phyloP scores from a whole-genome alignment of 805 yeast species.

The Candida koratica region DNA sequence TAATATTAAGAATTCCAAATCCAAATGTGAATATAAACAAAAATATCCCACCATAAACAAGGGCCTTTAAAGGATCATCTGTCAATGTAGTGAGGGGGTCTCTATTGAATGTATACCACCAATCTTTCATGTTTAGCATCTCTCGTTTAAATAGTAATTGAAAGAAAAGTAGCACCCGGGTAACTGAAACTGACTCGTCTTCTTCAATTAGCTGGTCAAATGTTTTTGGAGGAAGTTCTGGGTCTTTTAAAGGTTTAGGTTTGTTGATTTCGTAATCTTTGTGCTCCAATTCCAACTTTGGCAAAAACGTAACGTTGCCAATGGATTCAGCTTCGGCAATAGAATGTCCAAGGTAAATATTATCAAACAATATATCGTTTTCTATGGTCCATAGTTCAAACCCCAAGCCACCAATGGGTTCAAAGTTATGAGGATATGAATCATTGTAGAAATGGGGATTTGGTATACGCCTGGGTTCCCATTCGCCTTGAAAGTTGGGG shows the following conservation, averaged over 20 bases:
- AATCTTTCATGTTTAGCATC: conserved; percentile 25
- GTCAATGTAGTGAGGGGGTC: conserved; percentile 45
- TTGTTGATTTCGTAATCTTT: conserved; percentile 35
- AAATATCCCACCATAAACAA: conserved; percentile 42
- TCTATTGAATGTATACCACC: conserved; percentile 35
- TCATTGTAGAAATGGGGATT: conserved; percentile 72
- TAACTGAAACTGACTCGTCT: conserved; percentile 14
- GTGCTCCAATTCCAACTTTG: conserved; percentile 52
- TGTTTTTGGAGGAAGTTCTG: conserved; percentile 42
- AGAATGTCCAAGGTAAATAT: conserved; percentile 81
- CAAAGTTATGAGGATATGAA: conserved; percentile 52
- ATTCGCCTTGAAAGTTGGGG: conserved; percentile 75
- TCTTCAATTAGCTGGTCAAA: conserved; percentile 33
- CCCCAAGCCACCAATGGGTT: conserved; percentile 74
- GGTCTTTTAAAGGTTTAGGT: conserved; percentile 40
- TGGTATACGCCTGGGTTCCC: conserved; percentile 62
- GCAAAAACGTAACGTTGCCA: conserved; percentile 70
- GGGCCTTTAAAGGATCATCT: conserved; percentile 48
- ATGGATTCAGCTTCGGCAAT: conserved; percentile 78
- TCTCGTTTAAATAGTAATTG: conserved; percentile 20
- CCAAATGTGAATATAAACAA: conserved; percentile 38
- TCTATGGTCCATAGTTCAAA: conserved; percentile 91
- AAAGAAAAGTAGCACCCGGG: conserved; percentile 17
- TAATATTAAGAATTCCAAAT: conserved; percentile 41
- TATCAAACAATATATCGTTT: conserved; percentile 68